Conservation (phyloP, 495 filamentous ascomycete genomes). For the Tuber melanosporum region DNA sequence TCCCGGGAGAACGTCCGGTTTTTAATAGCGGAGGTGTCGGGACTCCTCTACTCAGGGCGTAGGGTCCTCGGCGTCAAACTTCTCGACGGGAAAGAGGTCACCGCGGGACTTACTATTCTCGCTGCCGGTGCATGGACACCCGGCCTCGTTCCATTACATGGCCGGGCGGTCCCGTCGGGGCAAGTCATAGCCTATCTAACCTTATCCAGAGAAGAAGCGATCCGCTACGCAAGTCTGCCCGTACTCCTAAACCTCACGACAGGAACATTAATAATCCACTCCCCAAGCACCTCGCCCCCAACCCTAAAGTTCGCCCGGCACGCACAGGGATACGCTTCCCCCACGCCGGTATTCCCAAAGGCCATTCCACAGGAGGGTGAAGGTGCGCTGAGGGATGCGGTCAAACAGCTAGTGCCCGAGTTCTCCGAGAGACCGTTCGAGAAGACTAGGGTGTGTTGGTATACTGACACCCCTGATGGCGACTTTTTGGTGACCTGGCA, state of each 20-base stretch:
- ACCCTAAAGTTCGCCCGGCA: constrained; percentile 78
- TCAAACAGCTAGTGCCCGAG: constrained; percentile 57
- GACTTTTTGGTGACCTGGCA: constrained; percentile 79
- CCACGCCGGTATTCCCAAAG: constrained; percentile 38
- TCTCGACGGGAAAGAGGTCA: constrained; percentile 49
- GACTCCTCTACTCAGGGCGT: constrained; percentile 47
- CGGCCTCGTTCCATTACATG: constrained; percentile 68
- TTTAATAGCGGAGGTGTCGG: constrained; percentile 54
- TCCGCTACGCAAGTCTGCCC: constrained; percentile 57
- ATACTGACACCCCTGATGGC: constrained; percentile 71
- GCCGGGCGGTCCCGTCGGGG: constrained; percentile 66
- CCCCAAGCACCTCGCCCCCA: constrained; percentile 50
- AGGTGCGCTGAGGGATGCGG: constrained; percentile 54
- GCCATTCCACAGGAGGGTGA: constrained; percentile 53
- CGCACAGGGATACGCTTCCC: constrained; percentile 60
- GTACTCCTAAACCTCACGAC: constrained; percentile 71
- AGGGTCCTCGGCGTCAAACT: constrained; percentile 53
- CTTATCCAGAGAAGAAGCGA: constrained; percentile 62
- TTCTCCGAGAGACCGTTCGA: constrained; percentile 60
- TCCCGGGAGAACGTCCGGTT: constrained; percentile 58
- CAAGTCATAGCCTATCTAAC: constrained; percentile 73
- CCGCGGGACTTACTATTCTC: constrained; percentile 67
- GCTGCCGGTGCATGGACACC: constrained; percentile 83
- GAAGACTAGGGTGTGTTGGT: constrained; percentile 78
- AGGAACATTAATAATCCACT: constrained; percentile 57